A percentile compares a stretch with the other conserved stretches of the same genome.
Evolutionary conservation across 352 stramenopile species (phyloP).

Genomic region (Pythium folliculosum): DNA sequence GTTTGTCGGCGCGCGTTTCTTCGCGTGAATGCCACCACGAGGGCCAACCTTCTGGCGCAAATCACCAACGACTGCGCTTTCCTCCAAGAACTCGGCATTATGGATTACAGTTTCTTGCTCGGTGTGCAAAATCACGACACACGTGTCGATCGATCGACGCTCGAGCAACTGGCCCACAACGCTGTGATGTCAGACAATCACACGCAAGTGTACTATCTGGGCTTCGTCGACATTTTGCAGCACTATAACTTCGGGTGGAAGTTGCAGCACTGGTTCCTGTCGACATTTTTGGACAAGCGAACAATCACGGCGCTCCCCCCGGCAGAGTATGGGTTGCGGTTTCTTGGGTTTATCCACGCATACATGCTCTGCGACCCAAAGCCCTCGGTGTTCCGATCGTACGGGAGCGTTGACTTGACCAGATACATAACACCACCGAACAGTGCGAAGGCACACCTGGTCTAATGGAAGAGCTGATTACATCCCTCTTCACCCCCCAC

Average conservation of each 20-base stretch:
- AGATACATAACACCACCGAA: neutral
- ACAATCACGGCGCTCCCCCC: constrained; percentile 80
- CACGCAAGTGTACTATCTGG: constrained; percentile 77
- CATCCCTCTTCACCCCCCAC: neutral
- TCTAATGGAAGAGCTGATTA: neutral
- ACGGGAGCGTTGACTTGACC: constrained; percentile 59
- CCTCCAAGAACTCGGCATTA: constrained; percentile 83
- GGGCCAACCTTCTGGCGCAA: constrained; percentile 74
- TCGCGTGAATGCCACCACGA: constrained; percentile 67
- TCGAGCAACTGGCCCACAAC: constrained; percentile 70
- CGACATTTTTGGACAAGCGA: constrained; percentile 67
- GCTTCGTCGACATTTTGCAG: constrained; percentile 86
- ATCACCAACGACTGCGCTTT: constrained; percentile 86
- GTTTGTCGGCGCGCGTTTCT: constrained; percentile 66
- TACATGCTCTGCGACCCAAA: constrained; percentile 74
- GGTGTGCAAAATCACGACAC: constrained; percentile 66
- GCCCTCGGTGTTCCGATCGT: constrained; percentile 59
- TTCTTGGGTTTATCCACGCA: constrained; percentile 86
- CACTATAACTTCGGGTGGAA: constrained; percentile 87
- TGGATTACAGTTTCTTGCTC: constrained; percentile 87
- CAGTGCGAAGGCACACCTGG: neutral
- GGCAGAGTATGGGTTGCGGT: constrained; percentile 82
- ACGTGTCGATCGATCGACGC: constrained; percentile 43
- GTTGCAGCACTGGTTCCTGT: constrained; percentile 77
- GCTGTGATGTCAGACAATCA: constrained; percentile 77